Conservation (phyloP, 768 basidiomycete genomes). For the Tricholoma matsutake region DNA sequence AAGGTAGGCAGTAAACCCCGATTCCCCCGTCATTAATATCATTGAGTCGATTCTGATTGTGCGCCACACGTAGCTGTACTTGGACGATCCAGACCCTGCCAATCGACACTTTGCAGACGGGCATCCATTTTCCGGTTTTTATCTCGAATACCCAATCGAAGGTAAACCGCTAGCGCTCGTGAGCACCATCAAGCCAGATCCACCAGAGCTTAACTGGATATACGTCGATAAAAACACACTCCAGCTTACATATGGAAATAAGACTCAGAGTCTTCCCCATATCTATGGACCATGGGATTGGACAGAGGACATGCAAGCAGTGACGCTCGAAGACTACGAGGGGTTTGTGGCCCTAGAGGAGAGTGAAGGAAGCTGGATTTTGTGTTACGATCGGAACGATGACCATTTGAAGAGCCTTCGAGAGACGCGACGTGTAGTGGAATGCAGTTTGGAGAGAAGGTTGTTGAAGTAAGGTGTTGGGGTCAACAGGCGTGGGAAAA, state of each 20-base stretch:
- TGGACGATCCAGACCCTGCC: slow-evolving; percentile 24
- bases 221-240: slow-evolving; percentile 24
- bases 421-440: slow-evolving; percentile 16
- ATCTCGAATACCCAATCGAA: slow-evolving; percentile 27
- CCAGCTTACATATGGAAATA: slow-evolving; percentile 29
- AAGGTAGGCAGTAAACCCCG: slow-evolving; percentile 15
- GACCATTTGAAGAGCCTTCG: slow-evolving; percentile 16
- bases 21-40: too few relatives aligned
- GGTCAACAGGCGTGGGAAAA: too few relatives aligned
- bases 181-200: slow-evolving; percentile 28
- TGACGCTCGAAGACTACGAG: slow-evolving; percentile 24
- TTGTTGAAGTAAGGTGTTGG: background rate
- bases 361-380: slow-evolving; percentile 16
- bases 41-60: too few relatives aligned
- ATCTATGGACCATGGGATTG: slow-evolving; percentile 30
- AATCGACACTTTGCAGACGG: slow-evolving; percentile 23
- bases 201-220: slow-evolving; percentile 34
- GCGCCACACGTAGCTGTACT: slow-evolving; percentile 20
- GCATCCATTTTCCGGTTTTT: slow-evolving; percentile 30
- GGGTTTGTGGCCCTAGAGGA: slow-evolving; percentile 27
- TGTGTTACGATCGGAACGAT: slow-evolving; percentile 24
- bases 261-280: slow-evolving; percentile 23
- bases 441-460: slow-evolving; percentile 14
- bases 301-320: slow-evolving; percentile 22
- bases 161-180: slow-evolving; percentile 27